Percentiles rank a stretch among this genome's conserved stretches.
These are phyloP conservation scores for Aureobasidium lini DNA, from an alignment of 2,329 filamentous ascomycete species.

Conservation along the genomic window DNA sequence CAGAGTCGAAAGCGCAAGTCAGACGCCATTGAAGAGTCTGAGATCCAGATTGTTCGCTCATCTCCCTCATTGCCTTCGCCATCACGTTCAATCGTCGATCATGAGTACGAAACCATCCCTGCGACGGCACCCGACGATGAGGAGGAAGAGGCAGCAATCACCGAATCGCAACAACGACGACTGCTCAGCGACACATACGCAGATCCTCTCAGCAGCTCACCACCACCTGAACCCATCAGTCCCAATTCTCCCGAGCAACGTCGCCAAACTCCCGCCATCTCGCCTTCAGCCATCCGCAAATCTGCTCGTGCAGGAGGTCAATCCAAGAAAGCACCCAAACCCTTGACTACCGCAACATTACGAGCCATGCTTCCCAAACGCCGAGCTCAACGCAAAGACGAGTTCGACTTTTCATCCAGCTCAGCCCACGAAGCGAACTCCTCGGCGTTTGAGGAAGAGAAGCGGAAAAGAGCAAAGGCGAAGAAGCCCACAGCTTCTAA, in stretches of 20 bases:
- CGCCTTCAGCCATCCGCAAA: conserved; percentile 18
- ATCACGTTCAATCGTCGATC: not conserved
- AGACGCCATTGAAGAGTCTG: conserved; percentile 17
- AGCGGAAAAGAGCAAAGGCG: conserved; percentile 18
- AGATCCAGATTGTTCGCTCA: conserved; percentile 32
- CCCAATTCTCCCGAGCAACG: not conserved
- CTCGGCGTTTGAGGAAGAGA: conserved; percentile 35
- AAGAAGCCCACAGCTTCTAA: not conserved
- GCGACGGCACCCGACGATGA: conserved; percentile 7
- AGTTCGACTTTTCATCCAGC: conserved; percentile 36
- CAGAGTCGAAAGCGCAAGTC: conserved; percentile 13
- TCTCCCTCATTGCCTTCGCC: conserved; percentile 26
- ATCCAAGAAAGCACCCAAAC: conserved; percentile 16
- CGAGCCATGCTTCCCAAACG: conserved; percentile 39
- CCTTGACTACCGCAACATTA: conserved; percentile 36
- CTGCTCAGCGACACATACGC: conserved; percentile 13
- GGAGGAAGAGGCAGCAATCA: not conserved
- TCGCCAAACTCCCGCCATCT: conserved; percentile 16
- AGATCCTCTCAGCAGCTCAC: conserved; percentile 16
- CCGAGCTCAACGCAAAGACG: conserved; percentile 24
- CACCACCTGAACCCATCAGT: conserved; percentile 13
- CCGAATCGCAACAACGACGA: conserved; percentile 5
- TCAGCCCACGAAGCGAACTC: conserved; percentile 26
- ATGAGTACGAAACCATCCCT: conserved; percentile 5
- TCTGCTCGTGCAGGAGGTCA: conserved; percentile 22